These are phyloP conservation scores for Salix suchowensis DNA, from an alignment of 345 rosid species.

Conservation along the genomic window DNA sequence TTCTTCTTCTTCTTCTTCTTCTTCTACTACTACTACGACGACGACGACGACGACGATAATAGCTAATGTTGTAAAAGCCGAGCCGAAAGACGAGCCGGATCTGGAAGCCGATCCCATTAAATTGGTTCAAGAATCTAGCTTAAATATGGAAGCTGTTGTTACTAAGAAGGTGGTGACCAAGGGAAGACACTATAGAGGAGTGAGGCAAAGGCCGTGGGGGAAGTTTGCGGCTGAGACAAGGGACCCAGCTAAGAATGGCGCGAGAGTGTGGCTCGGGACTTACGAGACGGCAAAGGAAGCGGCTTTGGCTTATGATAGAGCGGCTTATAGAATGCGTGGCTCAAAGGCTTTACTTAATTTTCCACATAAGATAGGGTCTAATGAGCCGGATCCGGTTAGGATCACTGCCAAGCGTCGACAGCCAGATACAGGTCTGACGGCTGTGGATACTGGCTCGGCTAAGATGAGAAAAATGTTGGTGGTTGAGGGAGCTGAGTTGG, in stretches of 20 bases:
- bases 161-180: not conserved
- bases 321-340: constrained; percentile 36
- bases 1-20: not conserved
- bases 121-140: not conserved
- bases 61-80: constrained; percentile 4
- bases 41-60: not conserved
- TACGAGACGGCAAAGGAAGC: constrained; percentile 39
- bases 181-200: constrained; percentile 41
- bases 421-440: not conserved
- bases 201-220: constrained; percentile 37
- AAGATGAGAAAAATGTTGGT: constrained; percentile 26
- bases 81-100: constrained; percentile 5
- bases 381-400: constrained; percentile 19
- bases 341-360: constrained; percentile 30
- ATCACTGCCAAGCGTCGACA: constrained; percentile 11
- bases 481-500: constrained; percentile 8
- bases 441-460: constrained; percentile 4
- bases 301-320: constrained; percentile 32
- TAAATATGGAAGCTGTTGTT: not conserved
- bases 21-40: fast-evolving
- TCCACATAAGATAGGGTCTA: constrained; percentile 21
- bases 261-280: constrained; percentile 37
- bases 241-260: constrained; percentile 33
- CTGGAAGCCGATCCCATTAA: not conserved
- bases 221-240: constrained; percentile 37